Conservation (phyloP, 495 filamentous ascomycete species). For the Chlorociboria aeruginascens region DNA sequence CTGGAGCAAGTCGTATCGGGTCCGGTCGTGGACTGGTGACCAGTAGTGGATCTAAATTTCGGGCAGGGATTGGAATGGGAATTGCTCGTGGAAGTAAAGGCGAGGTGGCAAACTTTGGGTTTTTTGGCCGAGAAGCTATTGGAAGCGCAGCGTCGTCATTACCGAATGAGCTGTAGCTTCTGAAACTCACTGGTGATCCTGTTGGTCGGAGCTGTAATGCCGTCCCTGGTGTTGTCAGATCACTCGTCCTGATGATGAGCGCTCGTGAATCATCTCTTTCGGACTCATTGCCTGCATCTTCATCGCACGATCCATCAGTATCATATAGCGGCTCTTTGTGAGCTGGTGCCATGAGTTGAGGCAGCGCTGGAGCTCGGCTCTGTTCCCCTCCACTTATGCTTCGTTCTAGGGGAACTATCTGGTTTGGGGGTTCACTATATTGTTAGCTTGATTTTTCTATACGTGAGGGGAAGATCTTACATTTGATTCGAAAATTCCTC, state of each 20-base stretch:
- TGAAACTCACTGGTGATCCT: conserved; percentile 7
- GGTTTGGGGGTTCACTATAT: not conserved
- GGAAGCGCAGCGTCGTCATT: conserved; percentile 7
- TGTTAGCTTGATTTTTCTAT: not conserved
- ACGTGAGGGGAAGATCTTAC: not conserved
- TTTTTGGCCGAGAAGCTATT: conserved; percentile 8
- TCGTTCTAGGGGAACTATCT: not conserved
- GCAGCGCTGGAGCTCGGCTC: not conserved
- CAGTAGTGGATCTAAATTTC: not conserved
- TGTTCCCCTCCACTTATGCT: not conserved
- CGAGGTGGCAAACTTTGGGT: conserved; percentile 1
- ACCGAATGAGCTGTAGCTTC: conserved; percentile 1
- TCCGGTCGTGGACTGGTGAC: conserved; percentile 10
- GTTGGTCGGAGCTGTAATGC: conserved; percentile 6
- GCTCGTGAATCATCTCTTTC: not conserved
- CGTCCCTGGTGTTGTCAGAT: conserved; percentile 6
- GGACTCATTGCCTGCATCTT: conserved; percentile 4
- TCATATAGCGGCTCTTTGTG: conserved; percentile 7
- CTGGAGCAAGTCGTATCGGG: conserved; percentile 27
- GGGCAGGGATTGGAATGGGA: conserved; percentile 5
- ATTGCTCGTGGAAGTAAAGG: conserved; percentile 3
- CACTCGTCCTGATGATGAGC: conserved; percentile 9
- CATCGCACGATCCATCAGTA: conserved; percentile 11
- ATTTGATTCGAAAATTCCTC: not conserved
- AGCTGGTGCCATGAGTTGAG: conserved; percentile 1